Conservation (phyloP, 495 filamentous ascomycete genomes). For the Penicillium macrosclerotiorum region DNA sequence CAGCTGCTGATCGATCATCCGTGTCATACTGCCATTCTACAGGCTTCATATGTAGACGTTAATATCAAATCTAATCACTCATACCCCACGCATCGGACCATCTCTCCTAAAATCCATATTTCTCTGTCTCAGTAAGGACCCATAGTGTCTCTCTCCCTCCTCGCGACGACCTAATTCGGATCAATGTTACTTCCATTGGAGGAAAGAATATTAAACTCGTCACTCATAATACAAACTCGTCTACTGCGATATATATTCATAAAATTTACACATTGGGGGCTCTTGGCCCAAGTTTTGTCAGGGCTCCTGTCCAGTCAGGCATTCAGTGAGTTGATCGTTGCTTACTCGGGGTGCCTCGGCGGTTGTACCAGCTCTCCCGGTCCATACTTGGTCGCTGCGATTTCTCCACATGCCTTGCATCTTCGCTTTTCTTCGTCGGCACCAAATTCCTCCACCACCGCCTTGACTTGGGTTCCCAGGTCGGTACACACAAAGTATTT, state of each 20-base stretch:
- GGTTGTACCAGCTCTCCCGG: slow-evolving; percentile 47
- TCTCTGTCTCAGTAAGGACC: neutral
- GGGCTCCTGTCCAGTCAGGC: too few relatives aligned
- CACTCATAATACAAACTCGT: slow-evolving; percentile 7
- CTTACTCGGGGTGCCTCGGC: slow-evolving; percentile 31
- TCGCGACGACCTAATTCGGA: too few relatives aligned
- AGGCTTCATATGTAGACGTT: slow-evolving; percentile 6
- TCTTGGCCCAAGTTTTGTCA: too few relatives aligned
- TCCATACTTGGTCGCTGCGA: slow-evolving; percentile 55
- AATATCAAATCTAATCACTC: slow-evolving; percentile 19
- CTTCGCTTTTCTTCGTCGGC: slow-evolving; percentile 66
- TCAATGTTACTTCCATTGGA: neutral
- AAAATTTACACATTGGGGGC: too few relatives aligned
- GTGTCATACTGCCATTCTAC: slow-evolving; percentile 9
- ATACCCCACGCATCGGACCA: slow-evolving; percentile 1
- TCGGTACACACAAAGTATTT: slow-evolving; percentile 85
- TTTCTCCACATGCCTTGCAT: slow-evolving; percentile 73
- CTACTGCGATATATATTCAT: neutral
- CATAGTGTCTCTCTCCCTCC: too few relatives aligned
- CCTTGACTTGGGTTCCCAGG: slow-evolving; percentile 95
- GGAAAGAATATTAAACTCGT: slow-evolving; percentile 8
- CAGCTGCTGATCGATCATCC: too few relatives aligned
- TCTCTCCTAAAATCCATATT: neutral
- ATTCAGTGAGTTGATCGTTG: too few relatives aligned
- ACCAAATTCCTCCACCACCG: slow-evolving; percentile 81